Conservation (phyloP, 164 flowering plant genomes). For the Aristolochia fimbriata region DNA sequence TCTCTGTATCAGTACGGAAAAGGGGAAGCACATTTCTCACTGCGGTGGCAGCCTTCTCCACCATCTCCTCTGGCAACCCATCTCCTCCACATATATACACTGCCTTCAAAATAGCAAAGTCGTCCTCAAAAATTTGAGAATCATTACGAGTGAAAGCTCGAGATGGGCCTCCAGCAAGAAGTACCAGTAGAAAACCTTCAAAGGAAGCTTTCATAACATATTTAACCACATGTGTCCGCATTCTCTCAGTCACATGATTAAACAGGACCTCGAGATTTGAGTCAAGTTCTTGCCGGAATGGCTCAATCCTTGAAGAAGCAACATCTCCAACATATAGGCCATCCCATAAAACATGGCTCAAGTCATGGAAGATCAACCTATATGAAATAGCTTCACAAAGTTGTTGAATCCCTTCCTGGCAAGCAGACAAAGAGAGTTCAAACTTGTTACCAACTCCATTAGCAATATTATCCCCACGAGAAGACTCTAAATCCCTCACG, state of each 20-base stretch:
- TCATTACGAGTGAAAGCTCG: slow-evolving; percentile 56
- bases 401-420: slow-evolving; percentile 66
- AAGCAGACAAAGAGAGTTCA: slow-evolving; percentile 51
- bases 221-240: slow-evolving; percentile 54
- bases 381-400: slow-evolving; percentile 71
- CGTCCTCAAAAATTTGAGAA: slow-evolving; percentile 56
- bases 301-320: slow-evolving; percentile 58
- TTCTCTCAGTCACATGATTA: slow-evolving; percentile 33
- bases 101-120: slow-evolving; percentile 51
- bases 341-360: slow-evolving; percentile 65
- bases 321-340: slow-evolving; percentile 63
- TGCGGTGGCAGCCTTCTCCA: slow-evolving; percentile 40
- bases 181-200: slow-evolving; percentile 68
- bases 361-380: slow-evolving; percentile 58
- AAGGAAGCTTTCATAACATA: slow-evolving; percentile 86
- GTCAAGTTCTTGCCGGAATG: slow-evolving; percentile 63
- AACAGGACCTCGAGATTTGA: slow-evolving; percentile 45
- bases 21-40: slow-evolving; percentile 48
- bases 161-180: slow-evolving; percentile 83
- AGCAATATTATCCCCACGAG: slow-evolving; percentile 21
- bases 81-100: slow-evolving; percentile 78
- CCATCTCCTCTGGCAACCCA: slow-evolving; percentile 68
- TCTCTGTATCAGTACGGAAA: slow-evolving; percentile 34
- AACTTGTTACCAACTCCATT: slow-evolving; percentile 38
- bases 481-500: slow-evolving; percentile 37